phyloP scores from a whole-genome alignment of 495 filamentous ascomycete genomes.

The Tuber aestivum region DNA sequence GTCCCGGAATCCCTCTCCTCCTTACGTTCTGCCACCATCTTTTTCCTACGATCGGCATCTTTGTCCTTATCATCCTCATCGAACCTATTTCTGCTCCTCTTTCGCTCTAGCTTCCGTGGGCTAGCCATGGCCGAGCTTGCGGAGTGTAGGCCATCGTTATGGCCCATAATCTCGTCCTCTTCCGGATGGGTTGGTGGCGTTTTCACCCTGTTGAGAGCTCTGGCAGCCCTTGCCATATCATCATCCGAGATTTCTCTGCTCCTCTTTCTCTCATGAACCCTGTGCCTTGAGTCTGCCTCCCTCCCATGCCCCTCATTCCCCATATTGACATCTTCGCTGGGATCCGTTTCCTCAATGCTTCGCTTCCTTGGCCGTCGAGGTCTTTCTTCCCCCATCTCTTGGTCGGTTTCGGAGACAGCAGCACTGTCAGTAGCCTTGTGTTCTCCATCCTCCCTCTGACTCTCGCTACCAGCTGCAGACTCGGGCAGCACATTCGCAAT shows the following conservation, averaged over 20 bases:
- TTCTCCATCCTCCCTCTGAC: conserved; percentile 19
- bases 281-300: conserved; percentile 27
- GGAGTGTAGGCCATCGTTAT: conserved; percentile 16
- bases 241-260: conserved; percentile 42
- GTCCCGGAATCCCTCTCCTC: conserved; percentile 26
- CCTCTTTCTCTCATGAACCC: conserved; percentile 39
- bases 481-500: conserved; percentile 38
- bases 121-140: conserved; percentile 27
- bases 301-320: conserved; percentile 21
- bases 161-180: conserved; percentile 39
- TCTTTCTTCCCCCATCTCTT: conserved; percentile 35
- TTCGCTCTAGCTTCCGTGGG: conserved; percentile 36
- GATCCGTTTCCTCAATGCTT: conserved; percentile 40
- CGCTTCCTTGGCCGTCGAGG: conserved; percentile 37
- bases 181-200: conserved; percentile 41
- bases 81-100: conserved; percentile 33
- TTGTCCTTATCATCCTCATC: conserved; percentile 37
- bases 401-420: conserved; percentile 29
- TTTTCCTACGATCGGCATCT: conserved; percentile 35
- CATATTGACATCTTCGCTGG: conserved; percentile 20
- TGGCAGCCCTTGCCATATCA: conserved; percentile 37
- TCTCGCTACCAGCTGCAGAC: conserved; percentile 26
- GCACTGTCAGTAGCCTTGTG: conserved; percentile 16
- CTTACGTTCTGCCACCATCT: conserved; percentile 34
- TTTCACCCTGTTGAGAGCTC: conserved; percentile 38